Base-by-base conservation (phyloP, 768 basidiomycete species). In the Kwoniella heveanensis region DNA sequence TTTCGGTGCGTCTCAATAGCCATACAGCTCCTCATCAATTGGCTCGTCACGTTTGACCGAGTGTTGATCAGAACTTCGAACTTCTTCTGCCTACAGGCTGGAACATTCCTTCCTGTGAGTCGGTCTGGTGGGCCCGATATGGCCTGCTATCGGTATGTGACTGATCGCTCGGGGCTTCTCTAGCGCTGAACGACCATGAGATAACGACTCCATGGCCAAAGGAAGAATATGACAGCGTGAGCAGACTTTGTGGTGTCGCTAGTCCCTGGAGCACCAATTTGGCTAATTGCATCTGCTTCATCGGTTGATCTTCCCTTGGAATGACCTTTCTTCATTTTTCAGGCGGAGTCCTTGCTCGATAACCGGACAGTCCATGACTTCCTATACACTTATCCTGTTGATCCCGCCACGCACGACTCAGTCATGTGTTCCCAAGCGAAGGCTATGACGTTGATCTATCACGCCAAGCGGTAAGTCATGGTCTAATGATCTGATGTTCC, bases 141-240 rank as follows among this genome's bases (percentile, higher is more conserved):
- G n/a, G n/a, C n/a, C n/a, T n/a, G n/a, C n/a, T n/a, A n/a, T n/a
- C n/a, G n/a, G n/a, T n/a, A n/a, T n/a, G n/a, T n/a, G n/a, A 22
- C 48, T 49, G 48, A 49, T 7, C 48, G 25, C 4, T 22, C 22
- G 9, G 9, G 10, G 9, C 1, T 37, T 22, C 25, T 10, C 1
- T 22, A 69, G 70, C 64, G 8, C 69, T 69, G 58, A 47, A 57
- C n/a, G 66, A 66, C n/a, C 64, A 71, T 2, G 73, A 74, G 27
- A 66, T 74, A 37, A 68, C 73, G 0, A 74, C 73, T 1, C 70
- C 73, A 19, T 74, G 67, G 68, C 73, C 73, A 1, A 26, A 48
- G 19, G 72, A 66, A 4, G 51, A 66, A 19, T 73, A 68, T 36
- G 60, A 60, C 6, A 54, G 21, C n/a, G 71, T 70, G 27, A 59